Evolutionary conservation across 305 asterid genomes (phyloP).

Genomic region (Rubia peregrina): DNA sequence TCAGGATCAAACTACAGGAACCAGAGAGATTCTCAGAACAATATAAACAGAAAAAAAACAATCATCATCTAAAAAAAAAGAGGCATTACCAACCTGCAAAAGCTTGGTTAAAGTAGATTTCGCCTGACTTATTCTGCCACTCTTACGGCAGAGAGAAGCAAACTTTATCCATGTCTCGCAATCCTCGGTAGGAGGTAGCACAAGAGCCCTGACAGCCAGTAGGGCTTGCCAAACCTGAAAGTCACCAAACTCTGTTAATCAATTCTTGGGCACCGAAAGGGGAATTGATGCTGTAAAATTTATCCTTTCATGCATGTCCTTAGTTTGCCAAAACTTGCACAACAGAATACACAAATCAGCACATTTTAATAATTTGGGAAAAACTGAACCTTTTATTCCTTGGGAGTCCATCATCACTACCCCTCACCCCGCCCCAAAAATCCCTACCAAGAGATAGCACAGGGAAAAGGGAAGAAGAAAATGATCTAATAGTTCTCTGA

Average conservation of each 20-base stretch:
- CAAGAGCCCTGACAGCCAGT: conserved; percentile 86
- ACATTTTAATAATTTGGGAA: neutral
- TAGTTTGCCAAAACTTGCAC: conserved; percentile 6
- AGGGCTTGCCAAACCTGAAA: conserved; percentile 90
- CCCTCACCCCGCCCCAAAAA: conserved; percentile 6
- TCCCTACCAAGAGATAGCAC: neutral
- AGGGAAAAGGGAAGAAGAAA: neutral
- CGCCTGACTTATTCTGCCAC: conserved; percentile 97
- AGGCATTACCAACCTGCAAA: conserved; percentile 58
- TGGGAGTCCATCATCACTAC: neutral
- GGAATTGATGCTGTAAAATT: neutral
- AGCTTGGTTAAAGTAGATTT: conserved; percentile 86
- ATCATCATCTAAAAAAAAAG: neutral
- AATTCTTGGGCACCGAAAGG: neutral
- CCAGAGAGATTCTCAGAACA: conserved; percentile 11
- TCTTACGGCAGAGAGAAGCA: conserved; percentile 93
- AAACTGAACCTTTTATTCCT: neutral
- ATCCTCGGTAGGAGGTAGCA: conserved; percentile 96
- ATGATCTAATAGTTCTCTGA: neutral
- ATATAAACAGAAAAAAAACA: neutral
- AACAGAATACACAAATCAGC: neutral
- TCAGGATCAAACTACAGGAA: conserved; percentile 87
- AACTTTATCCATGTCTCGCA: conserved; percentile 97
- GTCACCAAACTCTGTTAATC: conserved; percentile 11
- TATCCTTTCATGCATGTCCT: neutral